These are phyloP conservation scores for Populus nigra DNA, from an alignment of 345 rosid genomes.

Conservation along the genomic window DNA sequence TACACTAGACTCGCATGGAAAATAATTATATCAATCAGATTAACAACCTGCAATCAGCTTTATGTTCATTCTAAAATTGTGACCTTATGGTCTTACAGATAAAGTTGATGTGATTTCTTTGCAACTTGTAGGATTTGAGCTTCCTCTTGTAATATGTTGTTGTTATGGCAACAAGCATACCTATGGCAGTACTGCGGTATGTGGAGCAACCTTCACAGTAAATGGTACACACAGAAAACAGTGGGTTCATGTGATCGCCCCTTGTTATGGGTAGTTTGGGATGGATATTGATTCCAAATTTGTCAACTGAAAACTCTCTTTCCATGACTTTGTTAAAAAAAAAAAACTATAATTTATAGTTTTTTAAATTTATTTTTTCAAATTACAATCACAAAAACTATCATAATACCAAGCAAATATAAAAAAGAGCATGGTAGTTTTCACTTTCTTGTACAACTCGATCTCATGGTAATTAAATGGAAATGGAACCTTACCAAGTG, in stretches of 20 bases:
- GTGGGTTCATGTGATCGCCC: conserved; percentile 33
- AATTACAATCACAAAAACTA: too few species aligned
- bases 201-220: conserved; percentile 19
- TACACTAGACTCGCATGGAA: neutral
- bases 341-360: too few species aligned
- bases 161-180: conserved; percentile 11
- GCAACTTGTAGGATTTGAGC: conserved; percentile 13
- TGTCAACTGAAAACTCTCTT: too few species aligned
- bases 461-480: neutral
- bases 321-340: too few species aligned
- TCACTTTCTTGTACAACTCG: neutral
- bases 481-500: neutral
- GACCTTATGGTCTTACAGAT: neutral
- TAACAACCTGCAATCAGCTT: neutral
- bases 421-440: neutral
- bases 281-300: conserved; percentile 14
- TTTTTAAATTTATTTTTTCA: too few species aligned
- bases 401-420: neutral
- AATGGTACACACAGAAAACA: conserved; percentile 18
- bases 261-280: conserved; percentile 31
- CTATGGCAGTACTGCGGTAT: neutral
- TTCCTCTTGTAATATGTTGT: conserved; percentile 14
- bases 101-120: neutral
- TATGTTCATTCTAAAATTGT: neutral
- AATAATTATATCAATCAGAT: neutral